phyloP scores from a whole-genome alignment of 805 yeast genomes.

The Blastobotrys muscicola region DNA sequence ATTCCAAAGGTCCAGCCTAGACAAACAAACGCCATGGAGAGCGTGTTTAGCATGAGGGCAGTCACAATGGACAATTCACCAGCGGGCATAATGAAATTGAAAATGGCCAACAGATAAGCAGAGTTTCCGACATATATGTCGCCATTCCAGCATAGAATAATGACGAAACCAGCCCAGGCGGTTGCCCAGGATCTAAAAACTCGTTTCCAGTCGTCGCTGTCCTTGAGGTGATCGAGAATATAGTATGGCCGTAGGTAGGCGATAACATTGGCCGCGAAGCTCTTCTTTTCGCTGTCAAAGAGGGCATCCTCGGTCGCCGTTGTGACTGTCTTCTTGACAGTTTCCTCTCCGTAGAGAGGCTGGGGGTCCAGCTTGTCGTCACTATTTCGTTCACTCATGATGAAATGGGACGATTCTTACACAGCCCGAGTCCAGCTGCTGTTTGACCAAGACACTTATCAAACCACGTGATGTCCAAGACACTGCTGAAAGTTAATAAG shows the following conservation, averaged over 20 bases:
- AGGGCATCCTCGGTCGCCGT: no score
- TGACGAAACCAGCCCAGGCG: slow-evolving; percentile 19
- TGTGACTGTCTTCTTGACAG: no score
- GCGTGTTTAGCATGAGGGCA: slow-evolving; percentile 9
- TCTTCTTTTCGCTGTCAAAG: no score
- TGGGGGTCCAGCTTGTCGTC: no score
- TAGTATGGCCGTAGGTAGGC: slow-evolving; percentile 10
- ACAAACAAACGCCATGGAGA: slow-evolving; percentile 11
- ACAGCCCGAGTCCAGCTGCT: no score
- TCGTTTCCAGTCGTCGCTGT: slow-evolving; percentile 17
- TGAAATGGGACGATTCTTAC: no score
- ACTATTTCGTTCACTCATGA: no score
- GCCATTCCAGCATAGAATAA: slow-evolving; percentile 9
- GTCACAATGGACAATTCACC: slow-evolving; percentile 16
- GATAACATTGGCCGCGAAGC: neutral
- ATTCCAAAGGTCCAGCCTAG: slow-evolving; percentile 12
- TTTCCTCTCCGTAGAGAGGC: no score
- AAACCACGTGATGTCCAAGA: no score
- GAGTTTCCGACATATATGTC: slow-evolving; percentile 14
- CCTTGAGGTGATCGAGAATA: slow-evolving; percentile 9
- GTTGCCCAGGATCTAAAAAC: slow-evolving; percentile 21
- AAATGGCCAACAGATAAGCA: slow-evolving; percentile 18
- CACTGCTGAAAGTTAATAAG: no score
- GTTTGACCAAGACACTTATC: no score
- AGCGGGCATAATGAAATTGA: slow-evolving; percentile 18